phyloP scores from a whole-genome alignment of 1,284 basidiomycete species.

The Ustilago cynodontis region DNA sequence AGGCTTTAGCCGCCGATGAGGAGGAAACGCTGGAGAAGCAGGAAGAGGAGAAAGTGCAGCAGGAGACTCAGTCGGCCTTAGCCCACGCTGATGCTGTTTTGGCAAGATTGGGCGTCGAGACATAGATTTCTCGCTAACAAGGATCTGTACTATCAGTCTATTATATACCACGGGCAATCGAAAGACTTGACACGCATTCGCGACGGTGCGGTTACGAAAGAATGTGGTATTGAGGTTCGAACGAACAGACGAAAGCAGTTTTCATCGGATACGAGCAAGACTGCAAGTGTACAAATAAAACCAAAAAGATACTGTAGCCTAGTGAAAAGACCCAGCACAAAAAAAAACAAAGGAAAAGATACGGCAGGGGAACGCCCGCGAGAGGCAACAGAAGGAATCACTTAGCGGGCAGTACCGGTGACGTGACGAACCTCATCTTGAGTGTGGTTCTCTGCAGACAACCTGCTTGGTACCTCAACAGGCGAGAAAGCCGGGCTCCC shows the following conservation, averaged over 20 bases:
- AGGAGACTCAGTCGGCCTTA: constrained; percentile 25
- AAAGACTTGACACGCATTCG: not conserved
- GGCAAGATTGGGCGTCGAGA: constrained; percentile 30
- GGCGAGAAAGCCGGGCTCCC: constrained; percentile 34
- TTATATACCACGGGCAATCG: not conserved
- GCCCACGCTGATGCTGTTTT: constrained; percentile 31
- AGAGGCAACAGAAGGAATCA: not conserved
- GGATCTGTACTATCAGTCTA: not conserved
- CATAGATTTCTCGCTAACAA: constrained; percentile 4
- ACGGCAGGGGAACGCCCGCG: not conserved
- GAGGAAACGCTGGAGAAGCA: constrained; percentile 4
- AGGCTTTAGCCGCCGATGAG: constrained; percentile 41
- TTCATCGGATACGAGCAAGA: not conserved
- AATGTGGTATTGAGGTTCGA: constrained; percentile 5
- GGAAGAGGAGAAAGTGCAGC: constrained; percentile 17
- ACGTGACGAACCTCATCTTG: constrained; percentile 19
- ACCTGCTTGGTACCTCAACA: constrained; percentile 23
- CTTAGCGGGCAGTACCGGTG: constrained; percentile 24
- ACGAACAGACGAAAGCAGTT: not conserved
- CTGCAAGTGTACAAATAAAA: constrained; percentile 6
- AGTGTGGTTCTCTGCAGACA: not conserved
- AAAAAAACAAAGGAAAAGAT: constrained; percentile 1
- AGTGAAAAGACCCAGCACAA: not conserved
- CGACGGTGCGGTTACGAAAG: not conserved
- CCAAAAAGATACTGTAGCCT: not conserved